A percentile compares a stretch with the other conserved stretches of the same genome.
phyloP scores from a whole-genome alignment of 257 asterid genomes.

The Solanum etuberosum region DNA sequence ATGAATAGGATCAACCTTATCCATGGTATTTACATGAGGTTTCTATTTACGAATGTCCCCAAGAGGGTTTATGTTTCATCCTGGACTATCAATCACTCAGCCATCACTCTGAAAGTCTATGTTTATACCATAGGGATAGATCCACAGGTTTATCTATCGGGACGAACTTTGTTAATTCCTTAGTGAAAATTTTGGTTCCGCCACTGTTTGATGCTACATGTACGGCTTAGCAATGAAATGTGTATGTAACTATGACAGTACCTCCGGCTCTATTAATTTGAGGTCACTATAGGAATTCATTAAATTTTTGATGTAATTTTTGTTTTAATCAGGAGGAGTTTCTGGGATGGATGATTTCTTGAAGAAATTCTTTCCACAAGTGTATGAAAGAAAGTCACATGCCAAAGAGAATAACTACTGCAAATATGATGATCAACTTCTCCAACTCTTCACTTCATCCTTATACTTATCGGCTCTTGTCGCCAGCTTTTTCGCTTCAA shows the following conservation, averaged over 20 bases:
- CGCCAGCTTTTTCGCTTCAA: constrained; percentile 32
- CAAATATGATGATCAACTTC: constrained; percentile 33
- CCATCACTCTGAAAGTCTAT: not conserved
- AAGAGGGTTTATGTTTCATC: not conserved
- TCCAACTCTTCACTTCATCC: constrained; percentile 51
- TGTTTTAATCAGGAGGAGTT: constrained; percentile 36
- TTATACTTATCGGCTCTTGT: constrained; percentile 44
- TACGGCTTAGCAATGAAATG: not conserved
- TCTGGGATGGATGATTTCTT: constrained; percentile 49
- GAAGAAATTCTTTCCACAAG: constrained; percentile 33
- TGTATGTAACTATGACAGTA: not conserved
- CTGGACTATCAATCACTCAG: not conserved
- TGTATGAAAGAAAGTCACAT: constrained; percentile 21
- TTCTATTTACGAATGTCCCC: not conserved
- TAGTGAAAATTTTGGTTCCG: not conserved
- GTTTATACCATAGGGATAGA: not conserved
- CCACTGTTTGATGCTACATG: not conserved
- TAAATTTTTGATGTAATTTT: not conserved
- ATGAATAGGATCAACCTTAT: not conserved
- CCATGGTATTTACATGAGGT: not conserved
- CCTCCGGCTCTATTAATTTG: not conserved
- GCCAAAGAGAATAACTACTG: constrained; percentile 44
- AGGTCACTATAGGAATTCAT: not conserved
- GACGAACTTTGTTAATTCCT: not conserved
- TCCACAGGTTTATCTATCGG: not conserved